Evolutionary conservation across 139 green algal genomes (phyloP).

Genomic region (Tetraselmis chui): DNA sequence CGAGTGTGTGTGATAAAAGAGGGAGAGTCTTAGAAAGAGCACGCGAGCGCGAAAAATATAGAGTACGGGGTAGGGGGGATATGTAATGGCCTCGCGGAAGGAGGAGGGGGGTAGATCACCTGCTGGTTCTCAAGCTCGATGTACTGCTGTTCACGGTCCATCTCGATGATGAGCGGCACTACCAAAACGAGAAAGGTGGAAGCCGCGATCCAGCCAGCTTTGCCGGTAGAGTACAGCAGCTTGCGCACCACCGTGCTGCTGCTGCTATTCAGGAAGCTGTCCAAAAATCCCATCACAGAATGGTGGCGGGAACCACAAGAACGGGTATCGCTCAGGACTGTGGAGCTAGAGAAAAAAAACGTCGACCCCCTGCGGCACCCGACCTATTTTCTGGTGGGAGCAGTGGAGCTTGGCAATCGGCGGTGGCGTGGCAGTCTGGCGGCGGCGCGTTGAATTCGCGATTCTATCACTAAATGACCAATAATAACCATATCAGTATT

Average conservation of each 20-base stretch:
- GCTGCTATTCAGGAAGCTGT: not conserved
- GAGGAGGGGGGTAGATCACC: constrained; percentile 20
- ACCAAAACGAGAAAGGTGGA: constrained; percentile 83
- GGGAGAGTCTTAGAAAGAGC: too few species aligned
- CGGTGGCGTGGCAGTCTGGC: too few species aligned
- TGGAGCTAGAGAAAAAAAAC: too few species aligned
- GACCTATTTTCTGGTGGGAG: too few species aligned
- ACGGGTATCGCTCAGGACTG: too few species aligned
- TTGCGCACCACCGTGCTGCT: constrained; percentile 13
- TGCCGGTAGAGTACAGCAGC: constrained; percentile 63
- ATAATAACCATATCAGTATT: too few species aligned
- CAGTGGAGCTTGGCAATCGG: too few species aligned
- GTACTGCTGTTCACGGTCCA: constrained; percentile 90
- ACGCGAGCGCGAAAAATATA: not conserved
- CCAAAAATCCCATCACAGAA: not conserved
- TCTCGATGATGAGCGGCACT: constrained; percentile 93
- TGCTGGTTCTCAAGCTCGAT: constrained; percentile 76
- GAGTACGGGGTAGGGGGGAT: not conserved
- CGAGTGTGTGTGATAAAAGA: too few species aligned
- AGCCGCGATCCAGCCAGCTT: constrained; percentile 84
- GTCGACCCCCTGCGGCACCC: too few species aligned
- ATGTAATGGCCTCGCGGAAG: not conserved
- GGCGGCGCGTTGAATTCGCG: too few species aligned
- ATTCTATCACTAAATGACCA: too few species aligned
- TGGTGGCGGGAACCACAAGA: too few species aligned